Evolutionary conservation across 805 yeast species (phyloP), one percentile per base, ranked within the genome.

Genomic region (Komagataella kurtzmanii): DNA sequence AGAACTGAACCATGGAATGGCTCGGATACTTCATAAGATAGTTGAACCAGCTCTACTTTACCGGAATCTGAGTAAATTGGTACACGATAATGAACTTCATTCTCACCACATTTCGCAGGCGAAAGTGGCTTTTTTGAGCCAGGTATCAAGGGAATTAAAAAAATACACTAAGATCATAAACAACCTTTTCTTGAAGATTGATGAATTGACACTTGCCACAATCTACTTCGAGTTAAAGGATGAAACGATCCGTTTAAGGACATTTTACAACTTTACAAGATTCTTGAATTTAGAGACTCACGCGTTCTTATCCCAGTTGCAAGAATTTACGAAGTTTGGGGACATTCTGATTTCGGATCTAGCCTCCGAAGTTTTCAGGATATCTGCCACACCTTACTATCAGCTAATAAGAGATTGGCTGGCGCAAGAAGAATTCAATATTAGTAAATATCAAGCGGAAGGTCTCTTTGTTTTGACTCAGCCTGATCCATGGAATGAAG

Each of bases 21-120:
- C 82, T 47, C 80, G 81, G 0, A 58, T 80, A 24, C 62, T 87
- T 36, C 78, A 74, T 52, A 63, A 72, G 24, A 65, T 85, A 1
- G 67, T 83, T 45, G 97, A 89, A 62, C 84, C 88, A 1, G 91
- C 87, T 0, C 65, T 89, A 40, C 65, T 88, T 2, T 87, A 77
- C 64, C 73, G 74, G 50, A 63, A 69, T 46, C 64, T 88, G 43
- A 64, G 62, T 3, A 50, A 14, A 57, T 60, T 18, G 55, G 74
- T 10, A 19, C 43, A 36, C 10, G 45, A 23, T 68, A 65, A 44
- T 49, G 57, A 19, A 49, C 58, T 46, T 62, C 64, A 56, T 57
- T 65, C 45, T 40, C 44, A 24, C 2, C 47, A 43, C 53, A 52
- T 57, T 17, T 76, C 84, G 3, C 82, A 85, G 7, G 72, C 84